Evolutionary conservation across 192 early-diverging fungal genomes (phyloP), one percentile per base, ranked within the genome.

Genomic region (Mortierella antarctica): DNA sequence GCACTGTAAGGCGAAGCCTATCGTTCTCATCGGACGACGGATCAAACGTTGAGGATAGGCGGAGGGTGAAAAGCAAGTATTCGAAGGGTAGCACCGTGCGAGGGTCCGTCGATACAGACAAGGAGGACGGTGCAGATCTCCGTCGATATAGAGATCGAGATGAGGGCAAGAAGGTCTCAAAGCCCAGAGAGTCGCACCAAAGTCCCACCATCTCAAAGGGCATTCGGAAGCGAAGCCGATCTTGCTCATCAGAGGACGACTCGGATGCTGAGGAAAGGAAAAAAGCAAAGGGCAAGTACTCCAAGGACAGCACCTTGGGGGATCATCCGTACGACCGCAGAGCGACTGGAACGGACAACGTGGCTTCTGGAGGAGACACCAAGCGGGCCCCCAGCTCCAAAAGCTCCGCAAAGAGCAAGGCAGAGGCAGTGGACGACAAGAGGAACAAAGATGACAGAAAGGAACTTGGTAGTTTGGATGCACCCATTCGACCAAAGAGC

Each of bases 21-120:
- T 74, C 73, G 8, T 67, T 62, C 42, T 74, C 73, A 48, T 67
- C 75, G 42, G 64, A 71, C 13, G 57, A 65, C 5, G 62, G 47
- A 8, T 78, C 68, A 12, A 69, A 79, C n/a, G 66, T 65, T 13
- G 66, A 57, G 54, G 64, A 64, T 13, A 58, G 47, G 46, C 44
- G 63, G 2, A 70, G 44, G 45, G 50, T 23, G 7, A 46, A 48
- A 3, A n/a, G 57, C 11, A 79, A 64, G 41, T 68, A 58, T 20
- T 4, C 58, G 42, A 73, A 72, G 61, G 61, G 64, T 10, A 73
- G 40, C 48, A 48, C 18, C 5, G 57, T 56, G 9, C 9, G 39
- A 44, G 71, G 17, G 48, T 62, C 49, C 17, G 57, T 31, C 44
- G 18, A 62, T 6, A 12, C 45, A 7, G 61, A 64, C 40, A 74